Evolutionary conservation across 371 early-diverging fungal genomes (phyloP).

Genomic region (Rhizopus sp.): DNA sequence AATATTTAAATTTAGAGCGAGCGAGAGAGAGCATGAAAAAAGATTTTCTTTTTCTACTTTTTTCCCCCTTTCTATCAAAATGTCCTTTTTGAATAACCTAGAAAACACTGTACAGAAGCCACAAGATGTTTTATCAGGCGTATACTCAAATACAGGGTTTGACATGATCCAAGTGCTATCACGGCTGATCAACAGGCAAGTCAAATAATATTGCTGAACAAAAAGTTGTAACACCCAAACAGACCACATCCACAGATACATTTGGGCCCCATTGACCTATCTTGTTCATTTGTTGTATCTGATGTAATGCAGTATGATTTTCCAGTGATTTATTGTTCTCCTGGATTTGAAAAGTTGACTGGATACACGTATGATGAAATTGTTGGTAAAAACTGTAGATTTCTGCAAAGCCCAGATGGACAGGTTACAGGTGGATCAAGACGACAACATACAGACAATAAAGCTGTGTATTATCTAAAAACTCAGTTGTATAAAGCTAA

Average conservation of each 20-base stretch:
- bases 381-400: constrained; percentile 69
- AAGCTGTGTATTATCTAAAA: constrained; percentile 54
- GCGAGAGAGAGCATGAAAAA: no score
- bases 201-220: no score
- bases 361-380: constrained; percentile 57
- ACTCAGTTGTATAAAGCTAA: constrained; percentile 38
- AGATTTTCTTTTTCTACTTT: no score
- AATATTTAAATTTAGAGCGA: no score
- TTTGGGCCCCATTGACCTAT: constrained; percentile 62
- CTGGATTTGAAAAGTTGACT: constrained; percentile 62
- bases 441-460: constrained; percentile 58
- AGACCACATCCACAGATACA: constrained; percentile 53
- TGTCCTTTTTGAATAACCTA: not conserved
- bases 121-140: constrained; percentile 20
- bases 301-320: constrained; percentile 45
- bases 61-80: not conserved
- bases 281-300: constrained; percentile 56
- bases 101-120: not conserved
- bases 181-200: constrained; percentile 15
- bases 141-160: constrained; percentile 58
- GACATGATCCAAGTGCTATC: constrained; percentile 61
- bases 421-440: constrained; percentile 47
- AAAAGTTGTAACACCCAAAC: not conserved
- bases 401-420: constrained; percentile 60
- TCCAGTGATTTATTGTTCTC: constrained; percentile 60